These are phyloP conservation scores for Quercus robur DNA, from an alignment of 306 rosid genomes.

Conservation along the genomic window DNA sequence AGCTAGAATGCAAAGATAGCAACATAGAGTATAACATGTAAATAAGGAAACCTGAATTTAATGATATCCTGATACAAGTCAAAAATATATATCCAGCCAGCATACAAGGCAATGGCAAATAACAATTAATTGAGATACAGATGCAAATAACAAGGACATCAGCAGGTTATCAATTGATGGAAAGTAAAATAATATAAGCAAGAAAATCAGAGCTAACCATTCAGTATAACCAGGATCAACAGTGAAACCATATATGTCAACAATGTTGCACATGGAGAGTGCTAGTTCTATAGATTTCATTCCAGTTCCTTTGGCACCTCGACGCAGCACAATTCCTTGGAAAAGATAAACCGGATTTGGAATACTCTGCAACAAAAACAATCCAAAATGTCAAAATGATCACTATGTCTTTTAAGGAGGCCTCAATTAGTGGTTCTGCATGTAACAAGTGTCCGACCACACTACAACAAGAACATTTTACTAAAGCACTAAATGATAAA, in stretches of 20 bases:
- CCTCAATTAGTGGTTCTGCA: too few relatives aligned
- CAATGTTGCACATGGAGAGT: constrained; percentile 92
- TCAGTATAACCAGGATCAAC: constrained; percentile 98
- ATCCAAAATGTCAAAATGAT: too few relatives aligned
- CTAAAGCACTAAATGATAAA: not conserved
- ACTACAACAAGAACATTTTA: not conserved
- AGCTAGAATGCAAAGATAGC: constrained; percentile 8
- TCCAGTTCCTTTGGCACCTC: constrained; percentile 99
- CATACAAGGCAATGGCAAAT: constrained; percentile 2
- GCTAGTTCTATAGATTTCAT: constrained; percentile 97
- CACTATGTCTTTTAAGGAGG: too few relatives aligned
- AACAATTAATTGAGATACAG: not conserved
- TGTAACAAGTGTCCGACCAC: too few relatives aligned
- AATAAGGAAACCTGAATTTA: not conserved
- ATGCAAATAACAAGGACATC: not conserved
- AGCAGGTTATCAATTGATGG: not conserved
- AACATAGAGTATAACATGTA: not conserved
- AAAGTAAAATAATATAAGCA: not conserved
- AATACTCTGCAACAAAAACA: too few relatives aligned
- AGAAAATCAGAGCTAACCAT: constrained; percentile 51
- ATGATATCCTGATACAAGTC: constrained; percentile 7
- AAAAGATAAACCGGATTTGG: constrained; percentile 96
- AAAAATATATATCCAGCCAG: not conserved
- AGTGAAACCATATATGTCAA: constrained; percentile 94
- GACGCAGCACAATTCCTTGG: constrained; percentile 97